Conservation (phyloP, 2,329 filamentous ascomycete genomes). For the Esteya vermicola region DNA sequence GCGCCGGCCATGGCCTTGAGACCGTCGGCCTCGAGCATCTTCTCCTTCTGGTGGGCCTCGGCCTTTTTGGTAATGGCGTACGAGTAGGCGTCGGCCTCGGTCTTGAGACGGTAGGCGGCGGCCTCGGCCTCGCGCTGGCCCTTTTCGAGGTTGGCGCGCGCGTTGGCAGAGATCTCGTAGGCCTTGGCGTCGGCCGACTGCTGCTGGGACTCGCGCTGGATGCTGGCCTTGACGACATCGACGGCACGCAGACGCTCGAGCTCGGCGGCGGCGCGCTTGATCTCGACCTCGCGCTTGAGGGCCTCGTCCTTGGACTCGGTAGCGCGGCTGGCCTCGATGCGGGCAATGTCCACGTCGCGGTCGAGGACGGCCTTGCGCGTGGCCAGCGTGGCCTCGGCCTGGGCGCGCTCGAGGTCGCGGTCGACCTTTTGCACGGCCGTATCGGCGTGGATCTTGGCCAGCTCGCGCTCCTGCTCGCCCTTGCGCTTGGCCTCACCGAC, state of each 20-base stretch:
- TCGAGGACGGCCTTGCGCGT: conserved; percentile 59
- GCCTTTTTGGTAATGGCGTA: conserved; percentile 29
- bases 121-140: conserved; percentile 20
- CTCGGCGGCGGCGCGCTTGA: conserved; percentile 65
- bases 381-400: conserved; percentile 62
- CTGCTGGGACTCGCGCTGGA: conserved; percentile 52
- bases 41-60: conserved; percentile 35
- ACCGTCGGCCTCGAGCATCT: conserved; percentile 65
- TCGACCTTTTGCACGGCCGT: conserved; percentile 77
- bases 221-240: conserved; percentile 66
- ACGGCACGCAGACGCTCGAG: conserved; percentile 64
- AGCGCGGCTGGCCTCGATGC: conserved; percentile 57
- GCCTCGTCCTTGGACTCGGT: conserved; percentile 69
- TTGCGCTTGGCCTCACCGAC: conserved; percentile 66
- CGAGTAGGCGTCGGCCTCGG: conserved; percentile 26
- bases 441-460: conserved; percentile 76
- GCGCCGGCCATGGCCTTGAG: conserved; percentile 64
- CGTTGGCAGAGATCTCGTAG: conserved; percentile 51
- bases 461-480: conserved; percentile 70
- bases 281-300: conserved; percentile 62
- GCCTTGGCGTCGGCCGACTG: conserved; percentile 48
- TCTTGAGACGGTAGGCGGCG: conserved; percentile 31
- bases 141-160: conserved; percentile 38
- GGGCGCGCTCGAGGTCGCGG: conserved; percentile 66
- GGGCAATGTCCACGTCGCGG: conserved; percentile 60